Evolutionary conservation across 2,329 filamentous ascomycete species (phyloP).

Genomic region (Arthrocladium fulminans): DNA sequence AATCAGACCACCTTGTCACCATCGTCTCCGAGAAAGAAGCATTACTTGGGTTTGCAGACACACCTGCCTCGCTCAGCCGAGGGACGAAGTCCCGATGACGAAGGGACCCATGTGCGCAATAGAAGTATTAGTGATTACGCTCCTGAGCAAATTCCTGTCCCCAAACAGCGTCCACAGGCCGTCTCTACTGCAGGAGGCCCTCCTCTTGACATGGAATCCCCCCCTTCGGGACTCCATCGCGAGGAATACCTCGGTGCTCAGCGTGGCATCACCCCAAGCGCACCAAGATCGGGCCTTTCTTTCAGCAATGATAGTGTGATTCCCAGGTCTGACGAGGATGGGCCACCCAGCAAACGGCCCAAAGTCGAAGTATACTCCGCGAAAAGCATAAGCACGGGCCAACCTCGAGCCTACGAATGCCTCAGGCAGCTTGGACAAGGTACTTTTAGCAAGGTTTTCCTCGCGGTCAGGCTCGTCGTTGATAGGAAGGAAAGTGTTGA

Average conservation of each 20-base stretch:
- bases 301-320: neutral
- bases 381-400: conserved; percentile 55
- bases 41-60: conserved; percentile 36
- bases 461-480: conserved; percentile 70
- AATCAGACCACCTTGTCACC: conserved; percentile 11
- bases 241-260: conserved; percentile 74
- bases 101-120: conserved; percentile 54
- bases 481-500: conserved; percentile 39
- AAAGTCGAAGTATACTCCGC: conserved; percentile 59
- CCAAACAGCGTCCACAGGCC: conserved; percentile 61
- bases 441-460: conserved; percentile 88
- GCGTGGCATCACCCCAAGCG: conserved; percentile 52
- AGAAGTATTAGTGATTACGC: conserved; percentile 83
- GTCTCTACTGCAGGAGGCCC: conserved; percentile 55
- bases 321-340: conserved; percentile 21
- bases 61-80: conserved; percentile 8
- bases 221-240: conserved; percentile 53
- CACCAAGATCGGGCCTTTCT: conserved; percentile 27
- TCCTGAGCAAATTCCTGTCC: conserved; percentile 59
- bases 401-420: conserved; percentile 68
- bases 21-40: conserved; percentile 25
- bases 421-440: conserved; percentile 78
- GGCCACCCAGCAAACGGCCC: conserved; percentile 17
- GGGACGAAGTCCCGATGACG: conserved; percentile 17
- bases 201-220: conserved; percentile 39